Evolutionary conservation across 805 yeast genomes (phyloP), one percentile per base, ranked within the genome.

Genomic region (Metahyphopichia silvanorum): DNA sequence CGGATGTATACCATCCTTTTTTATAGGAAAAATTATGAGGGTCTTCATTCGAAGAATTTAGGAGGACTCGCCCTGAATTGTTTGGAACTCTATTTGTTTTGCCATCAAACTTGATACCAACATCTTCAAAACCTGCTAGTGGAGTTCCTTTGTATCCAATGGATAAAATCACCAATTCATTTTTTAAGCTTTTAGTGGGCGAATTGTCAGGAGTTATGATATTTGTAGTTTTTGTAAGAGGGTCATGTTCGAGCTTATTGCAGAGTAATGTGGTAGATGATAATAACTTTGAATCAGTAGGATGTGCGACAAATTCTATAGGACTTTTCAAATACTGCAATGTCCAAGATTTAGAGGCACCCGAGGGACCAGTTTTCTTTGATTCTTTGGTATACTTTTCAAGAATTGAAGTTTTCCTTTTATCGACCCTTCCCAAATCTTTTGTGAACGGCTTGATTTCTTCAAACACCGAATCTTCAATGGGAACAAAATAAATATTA

Each of bases 121-220:
- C 21, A 3, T 70, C 73, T 4, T 67, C 64, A 28, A 83, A 71
- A 3, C 82, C 95, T 1, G 51, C 45, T 11, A 91, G 47, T 6
- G 87, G 76, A 7, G 61, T 53, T 2, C 95, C 88, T 44, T 74
- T 70, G 62, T 86, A 91, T 0, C 98, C 98, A 15, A 91, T 77
- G 8, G 95, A 82, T 4, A 85, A 66, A 27, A 93, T 81, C 0
- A 84, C 80, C 10, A 88, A 56, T 39, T 89, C 93, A 14, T 79
- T 66, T 8, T 67, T 53, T 20, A 70, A 54, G 1, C 48, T 40
- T 2, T 46, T 46, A 11, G 46, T 43, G 5, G 47, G 57, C 7
- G 9, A 11, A n/a, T 5, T 15, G 4, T 63, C 65, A 0, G 75
- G 69, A 1, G 70, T 58, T 7, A 39, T 43, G 13, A 68, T 63